These are phyloP conservation scores for Pseudogymnoascus sp. DNA, from an alignment of 2,329 filamentous ascomycete species.

Conservation along the genomic window DNA sequence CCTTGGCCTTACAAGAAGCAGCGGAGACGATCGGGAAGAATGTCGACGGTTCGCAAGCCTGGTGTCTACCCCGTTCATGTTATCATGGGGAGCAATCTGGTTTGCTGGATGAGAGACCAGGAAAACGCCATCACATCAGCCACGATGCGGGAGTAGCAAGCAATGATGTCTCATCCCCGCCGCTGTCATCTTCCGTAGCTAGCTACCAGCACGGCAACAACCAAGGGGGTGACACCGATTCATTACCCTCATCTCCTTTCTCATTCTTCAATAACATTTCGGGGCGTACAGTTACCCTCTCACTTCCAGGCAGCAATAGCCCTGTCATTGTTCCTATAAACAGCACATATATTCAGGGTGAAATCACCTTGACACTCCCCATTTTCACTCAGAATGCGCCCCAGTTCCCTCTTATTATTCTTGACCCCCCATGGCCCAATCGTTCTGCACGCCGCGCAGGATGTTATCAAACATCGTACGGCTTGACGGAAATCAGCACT, in stretches of 20 bases:
- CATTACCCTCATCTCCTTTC: not conserved
- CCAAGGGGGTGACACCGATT: not conserved
- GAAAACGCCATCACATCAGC: not conserved
- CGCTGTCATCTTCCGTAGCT: too few species aligned
- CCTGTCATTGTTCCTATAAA: slow-evolving; percentile 33
- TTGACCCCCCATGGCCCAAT: slow-evolving; percentile 79
- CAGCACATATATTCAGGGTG: slow-evolving; percentile 41
- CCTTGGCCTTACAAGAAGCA: slow-evolving; percentile 23
- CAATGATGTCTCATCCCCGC: not conserved
- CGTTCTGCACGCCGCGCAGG: slow-evolving; percentile 57
- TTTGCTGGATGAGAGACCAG: not conserved
- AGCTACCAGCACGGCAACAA: not conserved
- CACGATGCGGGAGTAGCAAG: not conserved
- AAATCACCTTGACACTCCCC: slow-evolving; percentile 34
- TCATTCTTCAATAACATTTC: not conserved
- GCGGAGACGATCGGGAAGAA: not conserved
- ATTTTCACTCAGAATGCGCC: slow-evolving; percentile 37
- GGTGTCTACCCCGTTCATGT: not conserved
- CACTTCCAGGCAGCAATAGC: slow-evolving; percentile 13
- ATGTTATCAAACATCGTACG: slow-evolving; percentile 40
- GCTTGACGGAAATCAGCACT: slow-evolving; percentile 35
- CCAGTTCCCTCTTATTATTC: slow-evolving; percentile 56
- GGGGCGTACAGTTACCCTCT: not conserved
- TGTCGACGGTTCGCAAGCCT: not conserved
- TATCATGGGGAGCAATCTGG: not conserved